A percentile compares a stretch with the other conserved stretches of the same genome.
These are phyloP conservation scores for Spathaspora boniae DNA, from an alignment of 805 yeast genomes.

Conservation along the genomic window DNA sequence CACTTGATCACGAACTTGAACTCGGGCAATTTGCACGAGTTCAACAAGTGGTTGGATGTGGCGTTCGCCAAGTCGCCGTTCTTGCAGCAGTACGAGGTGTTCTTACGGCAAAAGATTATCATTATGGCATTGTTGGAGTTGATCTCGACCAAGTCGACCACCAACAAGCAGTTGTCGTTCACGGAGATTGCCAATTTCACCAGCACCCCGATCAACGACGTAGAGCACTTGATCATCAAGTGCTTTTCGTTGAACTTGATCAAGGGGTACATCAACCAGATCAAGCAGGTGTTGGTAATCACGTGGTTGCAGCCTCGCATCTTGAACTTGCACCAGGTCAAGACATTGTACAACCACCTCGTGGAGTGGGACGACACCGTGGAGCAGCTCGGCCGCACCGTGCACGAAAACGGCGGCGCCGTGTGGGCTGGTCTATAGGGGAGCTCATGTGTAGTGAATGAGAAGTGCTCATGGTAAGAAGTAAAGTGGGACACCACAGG, in stretches of 20 bases:
- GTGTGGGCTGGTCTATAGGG: constrained; percentile 36
- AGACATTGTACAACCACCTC: constrained; percentile 68
- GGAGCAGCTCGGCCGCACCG: constrained; percentile 46
- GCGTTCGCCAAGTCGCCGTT: constrained; percentile 45
- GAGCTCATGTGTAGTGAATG: too few species aligned
- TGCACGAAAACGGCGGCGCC: constrained; percentile 36
- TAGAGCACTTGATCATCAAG: constrained; percentile 88
- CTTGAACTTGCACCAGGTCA: constrained; percentile 77
- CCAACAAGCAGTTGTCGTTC: constrained; percentile 70
- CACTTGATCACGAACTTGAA: constrained; percentile 69
- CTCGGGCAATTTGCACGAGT: constrained; percentile 68
- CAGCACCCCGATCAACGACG: constrained; percentile 66
- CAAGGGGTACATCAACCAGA: constrained; percentile 89
- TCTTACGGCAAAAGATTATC: constrained; percentile 85
- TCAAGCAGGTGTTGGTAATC: constrained; percentile 69
- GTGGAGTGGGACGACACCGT: constrained; percentile 78
- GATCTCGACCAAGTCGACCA: constrained; percentile 72
- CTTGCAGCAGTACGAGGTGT: constrained; percentile 54
- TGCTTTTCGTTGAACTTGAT: constrained; percentile 81
- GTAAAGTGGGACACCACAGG: too few species aligned
- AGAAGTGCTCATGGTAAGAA: too few species aligned
- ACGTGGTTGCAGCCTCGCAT: constrained; percentile 97
- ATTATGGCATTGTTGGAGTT: constrained; percentile 88
- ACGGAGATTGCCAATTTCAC: constrained; percentile 65
- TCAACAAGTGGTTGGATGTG: constrained; percentile 48